These are phyloP conservation scores for Podospora sp. DNA, from an alignment of 495 filamentous ascomycete genomes.

Conservation along the genomic window DNA sequence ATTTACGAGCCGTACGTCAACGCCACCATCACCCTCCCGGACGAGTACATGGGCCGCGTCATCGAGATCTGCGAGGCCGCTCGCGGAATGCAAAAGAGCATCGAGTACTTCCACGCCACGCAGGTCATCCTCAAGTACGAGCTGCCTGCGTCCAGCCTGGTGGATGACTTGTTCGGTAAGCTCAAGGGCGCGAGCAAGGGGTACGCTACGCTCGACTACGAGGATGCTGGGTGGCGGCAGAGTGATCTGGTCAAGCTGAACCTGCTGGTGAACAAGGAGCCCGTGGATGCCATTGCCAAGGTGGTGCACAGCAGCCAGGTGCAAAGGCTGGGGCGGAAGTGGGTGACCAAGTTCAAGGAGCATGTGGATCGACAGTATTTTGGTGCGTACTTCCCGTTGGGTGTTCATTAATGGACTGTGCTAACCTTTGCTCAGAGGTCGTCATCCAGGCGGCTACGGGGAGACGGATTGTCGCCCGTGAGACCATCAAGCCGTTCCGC, in stretches of 20 bases:
- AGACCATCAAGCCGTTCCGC: conserved; percentile 94
- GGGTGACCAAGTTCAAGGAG: conserved; percentile 97
- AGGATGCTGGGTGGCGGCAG: conserved; percentile 84
- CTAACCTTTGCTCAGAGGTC: conserved; percentile 58
- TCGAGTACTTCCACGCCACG: conserved; percentile 89
- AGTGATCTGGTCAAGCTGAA: conserved; percentile 88
- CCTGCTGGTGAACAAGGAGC: conserved; percentile 84
- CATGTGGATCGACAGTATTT: conserved; percentile 96
- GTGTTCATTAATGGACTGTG: background rate
- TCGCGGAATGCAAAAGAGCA: conserved; percentile 78
- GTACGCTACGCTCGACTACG: conserved; percentile 86
- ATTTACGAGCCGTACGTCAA: conserved; percentile 85
- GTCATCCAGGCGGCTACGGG: conserved; percentile 92
- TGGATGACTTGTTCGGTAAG: conserved; percentile 97
- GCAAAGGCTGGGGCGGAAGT: conserved; percentile 72
- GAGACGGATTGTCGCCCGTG: conserved; percentile 80
- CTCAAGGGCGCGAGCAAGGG: conserved; percentile 81
- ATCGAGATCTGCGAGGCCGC: conserved; percentile 94
- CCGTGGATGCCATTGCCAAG: conserved; percentile 92
- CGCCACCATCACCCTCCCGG: conserved; percentile 86
- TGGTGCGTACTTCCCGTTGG: conserved; percentile 27
- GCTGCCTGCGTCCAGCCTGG: conserved; percentile 81
- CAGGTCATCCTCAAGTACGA: conserved; percentile 96
- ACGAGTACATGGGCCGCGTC: conserved; percentile 89
- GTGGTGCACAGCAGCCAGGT: conserved; percentile 82